phyloP scores from a whole-genome alignment of 1,284 basidiomycete genomes.

The Laetiporus sulphureus region DNA sequence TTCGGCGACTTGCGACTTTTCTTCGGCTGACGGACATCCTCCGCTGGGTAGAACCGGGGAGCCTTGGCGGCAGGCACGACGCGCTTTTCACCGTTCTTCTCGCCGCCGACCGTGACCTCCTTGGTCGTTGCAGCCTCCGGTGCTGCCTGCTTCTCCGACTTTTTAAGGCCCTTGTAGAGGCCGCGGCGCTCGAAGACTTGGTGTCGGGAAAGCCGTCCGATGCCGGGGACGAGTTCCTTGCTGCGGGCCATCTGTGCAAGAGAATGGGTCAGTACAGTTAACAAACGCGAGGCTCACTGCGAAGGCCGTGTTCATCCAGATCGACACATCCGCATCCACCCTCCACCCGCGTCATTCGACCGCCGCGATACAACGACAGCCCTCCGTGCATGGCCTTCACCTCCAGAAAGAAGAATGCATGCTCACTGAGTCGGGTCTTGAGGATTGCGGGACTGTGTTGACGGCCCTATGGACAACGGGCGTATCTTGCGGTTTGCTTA shows the following conservation, averaged over 20 bases:
- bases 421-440: conserved; percentile 36
- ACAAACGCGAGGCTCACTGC: conserved; percentile 11
- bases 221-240: conserved; percentile 78
- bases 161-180: conserved; percentile 77
- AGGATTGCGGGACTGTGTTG: conserved; percentile 26
- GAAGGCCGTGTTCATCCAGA: conserved; percentile 29
- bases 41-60: conserved; percentile 94
- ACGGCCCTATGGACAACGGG: conserved; percentile 10
- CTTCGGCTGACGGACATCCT: conserved; percentile 90
- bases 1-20: conserved; percentile 85
- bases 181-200: conserved; percentile 79
- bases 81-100: conserved; percentile 90
- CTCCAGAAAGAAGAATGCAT: conserved; percentile 12
- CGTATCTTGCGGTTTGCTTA: conserved; percentile 5
- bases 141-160: conserved; percentile 58
- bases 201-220: conserved; percentile 82
- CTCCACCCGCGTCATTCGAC: conserved; percentile 3
- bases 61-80: conserved; percentile 84
- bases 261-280: conserved; percentile 19
- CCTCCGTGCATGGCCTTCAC: conserved; percentile 11
- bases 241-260: conserved; percentile 91
- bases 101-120: conserved; percentile 85
- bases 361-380: not conserved
- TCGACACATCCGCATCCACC: conserved; percentile 28
- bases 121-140: conserved; percentile 54